A percentile compares a stretch with the other conserved stretches of the same genome.
These are phyloP conservation scores for Backusella morwellensis DNA, from an alignment of 192 early-diverging fungal genomes.

Conservation along the genomic window DNA sequence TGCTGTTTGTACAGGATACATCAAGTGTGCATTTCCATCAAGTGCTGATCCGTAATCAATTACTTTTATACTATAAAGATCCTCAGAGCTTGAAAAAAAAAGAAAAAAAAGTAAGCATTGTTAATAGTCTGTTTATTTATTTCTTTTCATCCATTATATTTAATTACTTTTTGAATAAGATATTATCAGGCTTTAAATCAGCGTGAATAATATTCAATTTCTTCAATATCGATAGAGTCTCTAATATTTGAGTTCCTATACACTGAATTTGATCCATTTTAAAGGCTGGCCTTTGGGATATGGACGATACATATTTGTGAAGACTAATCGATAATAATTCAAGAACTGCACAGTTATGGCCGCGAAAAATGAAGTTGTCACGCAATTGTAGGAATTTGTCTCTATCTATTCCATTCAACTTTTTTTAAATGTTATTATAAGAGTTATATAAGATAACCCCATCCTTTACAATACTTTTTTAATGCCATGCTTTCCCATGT, in stretches of 20 bases:
- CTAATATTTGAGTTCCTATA: constrained; percentile 87
- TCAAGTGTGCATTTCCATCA: constrained; percentile 77
- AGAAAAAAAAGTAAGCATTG: constrained; percentile 36
- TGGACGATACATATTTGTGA: constrained; percentile 64
- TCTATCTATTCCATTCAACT: constrained; percentile 74
- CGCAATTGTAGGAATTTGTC: constrained; percentile 85
- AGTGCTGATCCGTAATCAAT: constrained; percentile 99
- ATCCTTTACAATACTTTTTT: background rate
- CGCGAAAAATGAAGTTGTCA: constrained; percentile 89
- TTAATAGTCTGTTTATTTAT: background rate
- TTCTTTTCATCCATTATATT: background rate
- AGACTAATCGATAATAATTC: constrained; percentile 94
- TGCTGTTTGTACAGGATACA: constrained; percentile 97
- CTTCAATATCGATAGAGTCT: constrained; percentile 79
- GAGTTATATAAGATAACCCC: background rate
- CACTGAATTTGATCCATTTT: constrained; percentile 88
- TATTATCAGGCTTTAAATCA: constrained; percentile 98
- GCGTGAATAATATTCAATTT: constrained; percentile 91
- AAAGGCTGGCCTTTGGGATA: constrained; percentile 74
- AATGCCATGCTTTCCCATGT: background rate
- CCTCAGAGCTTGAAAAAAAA: constrained; percentile 61
- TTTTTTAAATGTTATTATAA: constrained; percentile 63
- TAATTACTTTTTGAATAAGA: constrained; percentile 78
- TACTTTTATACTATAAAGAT: constrained; percentile 90
- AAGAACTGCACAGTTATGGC: constrained; percentile 93